phyloP scores from a whole-genome alignment of 306 rosid genomes.

The Medicago ruthenica region DNA sequence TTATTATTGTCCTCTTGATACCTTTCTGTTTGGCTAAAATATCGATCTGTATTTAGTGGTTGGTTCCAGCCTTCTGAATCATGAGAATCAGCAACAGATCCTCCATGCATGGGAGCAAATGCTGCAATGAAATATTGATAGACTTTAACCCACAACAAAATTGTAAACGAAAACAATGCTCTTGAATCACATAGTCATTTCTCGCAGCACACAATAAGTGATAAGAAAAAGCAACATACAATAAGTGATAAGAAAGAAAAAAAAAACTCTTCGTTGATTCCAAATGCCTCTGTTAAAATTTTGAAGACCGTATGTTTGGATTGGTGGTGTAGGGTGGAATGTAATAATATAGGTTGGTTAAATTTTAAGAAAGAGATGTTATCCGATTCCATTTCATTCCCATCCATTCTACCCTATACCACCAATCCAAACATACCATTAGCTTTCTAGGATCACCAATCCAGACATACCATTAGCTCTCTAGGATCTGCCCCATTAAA shows the following conservation, averaged over 20 bases:
- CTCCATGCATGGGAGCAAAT: constrained; percentile 85
- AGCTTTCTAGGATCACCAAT: not conserved
- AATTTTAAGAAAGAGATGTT: not conserved
- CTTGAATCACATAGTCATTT: constrained; percentile 3
- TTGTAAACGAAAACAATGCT: constrained; percentile 7
- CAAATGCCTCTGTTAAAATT: not conserved
- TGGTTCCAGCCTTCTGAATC: constrained; percentile 52
- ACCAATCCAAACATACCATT: not conserved
- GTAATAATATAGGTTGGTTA: not conserved
- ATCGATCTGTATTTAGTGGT: constrained; percentile 66
- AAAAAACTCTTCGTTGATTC: constrained; percentile 9
- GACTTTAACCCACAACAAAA: constrained; percentile 24
- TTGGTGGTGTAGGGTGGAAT: not conserved
- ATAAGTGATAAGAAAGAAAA: too few relatives aligned
- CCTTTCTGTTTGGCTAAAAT: constrained; percentile 61
- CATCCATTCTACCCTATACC: not conserved
- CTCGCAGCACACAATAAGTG: constrained; percentile 23
- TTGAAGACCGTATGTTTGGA: not conserved
- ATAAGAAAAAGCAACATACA: not conserved
- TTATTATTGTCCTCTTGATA: constrained; percentile 37
- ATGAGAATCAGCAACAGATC: constrained; percentile 40
- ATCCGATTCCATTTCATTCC: not conserved
- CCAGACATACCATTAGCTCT: not conserved
- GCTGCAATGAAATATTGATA: constrained; percentile 57
- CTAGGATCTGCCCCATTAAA: not conserved